Base-by-base conservation (phyloP, 2,329 filamentous ascomycete species). In the Clarireedia monteithiana region DNA sequence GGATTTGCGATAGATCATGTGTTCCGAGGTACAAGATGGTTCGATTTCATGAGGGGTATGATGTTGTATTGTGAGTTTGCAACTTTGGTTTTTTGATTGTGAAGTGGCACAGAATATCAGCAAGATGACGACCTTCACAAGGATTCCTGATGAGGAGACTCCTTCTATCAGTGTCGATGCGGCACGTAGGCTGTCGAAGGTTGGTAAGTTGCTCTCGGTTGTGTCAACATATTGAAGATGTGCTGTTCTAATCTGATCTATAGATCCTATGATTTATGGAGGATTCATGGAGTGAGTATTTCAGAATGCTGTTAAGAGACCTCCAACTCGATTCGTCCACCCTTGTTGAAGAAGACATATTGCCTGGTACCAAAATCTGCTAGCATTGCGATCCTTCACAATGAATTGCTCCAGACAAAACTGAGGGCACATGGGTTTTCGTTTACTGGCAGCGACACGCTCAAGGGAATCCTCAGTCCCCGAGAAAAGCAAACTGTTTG, bases 181-280 rank as follows among this genome's bases (percentile, higher is more conserved):
- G 5, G 70, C 73, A 15, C 80, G 86, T 69, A 82, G 79, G 62
- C 72, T 91, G 54, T 85, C 85, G 57, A 84, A 84, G 68, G 89
- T 94, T 66, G 63, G 67, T 67, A 62, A 44, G 40, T 45, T 27
- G 7, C 39, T 4, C 34, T 46, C 12, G n/a, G 5, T 6, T 42
- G 39, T n/a, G 7, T 38, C 24, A 14, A 40, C 23, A 53, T 50
- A 27, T n/a, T 10, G 7, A 40, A 30, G 14, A 42, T 27, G n/a
- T 44, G 26, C 57, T 60, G 34, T 58, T 38, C 42, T 20, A 12
- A 42, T 27, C 17, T 30, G 27, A 3, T 30, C 9, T 20, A 17
- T 17, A 67, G 84, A 91, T 66, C 81, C 87, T 59, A 89, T 89
- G 67, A 89, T 88, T 65, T 94, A 92, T 77, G 85, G 86, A 55